Evolutionary conservation across 2,329 filamentous ascomycete genomes (phyloP).

Genomic region (Ustulina deusta): DNA sequence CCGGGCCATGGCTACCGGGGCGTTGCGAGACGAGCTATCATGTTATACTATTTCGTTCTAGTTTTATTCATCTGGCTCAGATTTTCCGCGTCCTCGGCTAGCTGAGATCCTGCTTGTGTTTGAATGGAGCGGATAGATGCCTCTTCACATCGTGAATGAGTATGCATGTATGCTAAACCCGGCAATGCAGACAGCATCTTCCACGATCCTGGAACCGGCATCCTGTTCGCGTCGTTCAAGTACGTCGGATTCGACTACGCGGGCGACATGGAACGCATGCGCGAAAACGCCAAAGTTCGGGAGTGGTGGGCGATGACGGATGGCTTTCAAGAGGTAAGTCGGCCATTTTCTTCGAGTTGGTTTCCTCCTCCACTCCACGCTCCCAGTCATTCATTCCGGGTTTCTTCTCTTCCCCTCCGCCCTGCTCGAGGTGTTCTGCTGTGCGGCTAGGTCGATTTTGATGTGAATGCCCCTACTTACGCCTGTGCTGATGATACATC

Average conservation of each 20-base stretch:
- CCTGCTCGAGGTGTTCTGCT: not conserved
- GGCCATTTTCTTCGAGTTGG: not conserved
- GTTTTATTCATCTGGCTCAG: not conserved
- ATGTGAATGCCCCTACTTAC: not conserved
- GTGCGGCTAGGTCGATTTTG: not conserved
- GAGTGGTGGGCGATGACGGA: slow-evolving; percentile 89
- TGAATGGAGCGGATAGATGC: not conserved
- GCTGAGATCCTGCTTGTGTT: not conserved
- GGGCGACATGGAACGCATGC: slow-evolving; percentile 81
- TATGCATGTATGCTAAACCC: not conserved
- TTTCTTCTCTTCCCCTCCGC: not conserved
- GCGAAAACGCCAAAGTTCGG: slow-evolving; percentile 76
- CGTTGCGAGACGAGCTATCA: not conserved
- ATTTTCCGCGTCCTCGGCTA: not conserved
- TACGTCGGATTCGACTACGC: slow-evolving; percentile 80
- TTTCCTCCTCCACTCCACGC: not conserved
- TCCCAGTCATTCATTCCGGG: not conserved
- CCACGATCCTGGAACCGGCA: slow-evolving; percentile 71
- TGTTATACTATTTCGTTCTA: not conserved
- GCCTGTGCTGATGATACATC: slow-evolving; percentile 18
- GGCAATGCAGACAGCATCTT: slow-evolving; percentile 74
- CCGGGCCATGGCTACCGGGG: not conserved
- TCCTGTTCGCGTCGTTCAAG: slow-evolving; percentile 81
- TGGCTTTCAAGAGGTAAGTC: slow-evolving; percentile 72
- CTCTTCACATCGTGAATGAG: not conserved